Base-by-base conservation (phyloP, 352 stramenopile species). In the Phytophthora idaei region DNA sequence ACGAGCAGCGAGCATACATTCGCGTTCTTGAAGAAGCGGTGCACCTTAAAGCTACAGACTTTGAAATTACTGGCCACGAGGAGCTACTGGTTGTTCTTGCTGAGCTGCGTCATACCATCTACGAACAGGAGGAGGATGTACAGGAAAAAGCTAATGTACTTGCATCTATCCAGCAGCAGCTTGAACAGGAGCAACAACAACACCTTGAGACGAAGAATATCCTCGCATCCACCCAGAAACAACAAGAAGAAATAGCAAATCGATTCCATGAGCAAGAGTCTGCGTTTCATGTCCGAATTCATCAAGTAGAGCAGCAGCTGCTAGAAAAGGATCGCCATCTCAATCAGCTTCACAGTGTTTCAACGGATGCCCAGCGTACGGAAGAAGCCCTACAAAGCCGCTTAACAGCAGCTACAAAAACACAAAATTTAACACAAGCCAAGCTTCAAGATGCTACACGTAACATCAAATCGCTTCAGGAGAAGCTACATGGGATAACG, bases 31-130 rank as follows among this genome's bases (percentile, higher is more conserved):
- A 94, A 73, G 83, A 92, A 66, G 83, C 81, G 4, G 71, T 93
- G 1, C 83, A 92, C 31, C 28, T 94, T 2, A 92, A 90, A 57
- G 87, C 87, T 8, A 76, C 67, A 1, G 87, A 94, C 36, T 73
- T 93, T 31, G 69, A 83, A 17, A 69, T 92, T 17, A 84, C 81
- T 3, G 85, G 83, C 3, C 85, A 94, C 49, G 87, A 92, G 60
- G 87, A 94, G 57, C 67, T 93, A 0, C 72, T 94, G 2, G 57
- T 93, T 11, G 85, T 94, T 9, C 71, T 94, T 11, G 82, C 82
- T 0, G 85, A 93, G 74, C 64, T 95, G 10, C 76, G 87, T 0
- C 85, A 95, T 41, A 93, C 85, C 3, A 89, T 92, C 29, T 91
- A 90, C 42, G 57, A 86, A 45, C 87, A 92, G 64, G 83, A 91